These are phyloP conservation scores for Fraxinus sp. DNA, from an alignment of 305 asterid species.

Conservation along the genomic window DNA sequence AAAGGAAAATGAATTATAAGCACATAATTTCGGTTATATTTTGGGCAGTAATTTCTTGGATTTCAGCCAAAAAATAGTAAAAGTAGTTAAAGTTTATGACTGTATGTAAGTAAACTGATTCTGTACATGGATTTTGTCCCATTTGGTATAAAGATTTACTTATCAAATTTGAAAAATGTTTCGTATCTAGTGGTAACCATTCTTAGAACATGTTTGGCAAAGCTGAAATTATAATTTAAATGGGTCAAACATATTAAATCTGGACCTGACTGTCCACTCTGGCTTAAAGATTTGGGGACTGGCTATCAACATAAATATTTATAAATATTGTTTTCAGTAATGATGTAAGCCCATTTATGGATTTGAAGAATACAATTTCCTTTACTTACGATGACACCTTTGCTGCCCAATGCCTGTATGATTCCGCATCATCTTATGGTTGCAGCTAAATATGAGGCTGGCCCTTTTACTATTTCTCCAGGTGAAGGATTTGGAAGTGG, in stretches of 20 bases:
- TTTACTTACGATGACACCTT: not conserved
- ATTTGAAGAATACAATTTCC: constrained; percentile 15
- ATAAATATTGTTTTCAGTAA: not conserved
- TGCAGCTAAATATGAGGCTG: constrained; percentile 7
- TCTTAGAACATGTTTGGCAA: not conserved
- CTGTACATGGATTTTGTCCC: not conserved
- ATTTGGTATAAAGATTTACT: not conserved
- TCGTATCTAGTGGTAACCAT: not conserved
- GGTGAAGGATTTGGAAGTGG: constrained; percentile 99
- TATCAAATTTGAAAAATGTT: not conserved
- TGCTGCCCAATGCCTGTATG: not conserved
- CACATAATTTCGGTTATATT: not conserved
- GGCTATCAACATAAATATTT: not conserved
- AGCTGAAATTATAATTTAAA: not conserved
- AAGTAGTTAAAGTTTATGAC: not conserved
- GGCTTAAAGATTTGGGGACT: not conserved
- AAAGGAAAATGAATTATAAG: not conserved
- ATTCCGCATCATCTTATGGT: not conserved
- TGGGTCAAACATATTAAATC: not conserved
- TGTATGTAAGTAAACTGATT: not conserved
- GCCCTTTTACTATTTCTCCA: constrained; percentile 30
- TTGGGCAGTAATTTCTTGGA: not conserved
- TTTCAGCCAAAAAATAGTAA: not conserved
- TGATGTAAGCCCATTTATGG: constrained; percentile 3
- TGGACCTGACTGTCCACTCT: not conserved